These are phyloP conservation scores for Chrysoporthe cubensis DNA, from an alignment of 2,329 filamentous ascomycete genomes.

Conservation along the genomic window DNA sequence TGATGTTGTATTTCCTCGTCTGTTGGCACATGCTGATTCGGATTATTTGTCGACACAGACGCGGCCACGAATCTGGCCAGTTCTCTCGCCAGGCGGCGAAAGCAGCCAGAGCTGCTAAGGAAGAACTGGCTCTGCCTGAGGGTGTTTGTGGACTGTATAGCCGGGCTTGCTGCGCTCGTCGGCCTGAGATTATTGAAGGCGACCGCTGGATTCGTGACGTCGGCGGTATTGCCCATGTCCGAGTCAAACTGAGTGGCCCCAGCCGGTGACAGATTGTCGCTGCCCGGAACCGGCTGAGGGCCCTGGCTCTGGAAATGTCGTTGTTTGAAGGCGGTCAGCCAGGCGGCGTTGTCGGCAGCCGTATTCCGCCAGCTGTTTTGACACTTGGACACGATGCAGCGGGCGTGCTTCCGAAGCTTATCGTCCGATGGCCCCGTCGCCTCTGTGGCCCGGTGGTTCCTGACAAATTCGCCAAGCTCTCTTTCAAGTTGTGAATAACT, in stretches of 20 bases:
- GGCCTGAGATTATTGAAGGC: neutral
- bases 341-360: slow-evolving; percentile 58
- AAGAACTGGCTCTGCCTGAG: slow-evolving; percentile 45
- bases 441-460: slow-evolving; percentile 43
- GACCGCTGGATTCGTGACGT: neutral
- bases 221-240: neutral
- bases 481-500: slow-evolving; percentile 60
- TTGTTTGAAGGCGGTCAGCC: slow-evolving; percentile 57
- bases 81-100: slow-evolving; percentile 57
- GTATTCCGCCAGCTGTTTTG: slow-evolving; percentile 69
- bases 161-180: neutral
- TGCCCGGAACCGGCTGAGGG: slow-evolving; percentile 30
- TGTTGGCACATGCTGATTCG: slow-evolving; percentile 60
- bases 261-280: slow-evolving; percentile 27
- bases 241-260: neutral
- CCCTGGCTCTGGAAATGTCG: slow-evolving; percentile 43
- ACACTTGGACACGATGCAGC: slow-evolving; percentile 64
- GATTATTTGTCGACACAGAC: slow-evolving; percentile 63
- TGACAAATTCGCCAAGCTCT: slow-evolving; percentile 59
- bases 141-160: neutral
- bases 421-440: slow-evolving; percentile 56
- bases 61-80: slow-evolving; percentile 56
- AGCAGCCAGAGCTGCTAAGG: slow-evolving; percentile 65
- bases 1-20: slow-evolving; percentile 68
- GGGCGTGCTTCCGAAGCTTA: slow-evolving; percentile 59